Percentiles rank a stretch among this genome's conserved stretches.
Evolutionary conservation across 2,329 filamentous ascomycete species (phyloP).

Genomic region (Stachybotrys chartarum): DNA sequence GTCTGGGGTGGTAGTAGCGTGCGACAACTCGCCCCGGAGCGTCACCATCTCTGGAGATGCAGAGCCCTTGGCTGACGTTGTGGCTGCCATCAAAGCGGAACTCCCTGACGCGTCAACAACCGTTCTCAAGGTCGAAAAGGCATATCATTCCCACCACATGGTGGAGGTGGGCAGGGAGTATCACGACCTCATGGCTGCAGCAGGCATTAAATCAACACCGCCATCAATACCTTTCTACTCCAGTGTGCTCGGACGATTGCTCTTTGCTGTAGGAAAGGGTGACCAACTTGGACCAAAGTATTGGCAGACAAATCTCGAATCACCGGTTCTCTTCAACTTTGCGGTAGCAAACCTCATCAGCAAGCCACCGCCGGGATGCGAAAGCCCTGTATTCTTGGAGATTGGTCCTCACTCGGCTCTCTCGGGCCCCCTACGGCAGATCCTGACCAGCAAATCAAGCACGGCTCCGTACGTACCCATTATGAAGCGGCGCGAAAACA

Average conservation of each 20-base stretch:
- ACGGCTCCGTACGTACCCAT: slow-evolving; percentile 5
- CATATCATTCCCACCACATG: slow-evolving; percentile 35
- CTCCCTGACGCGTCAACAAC: slow-evolving; percentile 21
- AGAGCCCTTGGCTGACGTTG: slow-evolving; percentile 13
- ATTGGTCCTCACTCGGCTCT: slow-evolving; percentile 19
- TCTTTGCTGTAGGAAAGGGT: slow-evolving; percentile 5
- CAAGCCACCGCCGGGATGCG: neutral
- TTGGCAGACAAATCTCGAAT: slow-evolving; percentile 22
- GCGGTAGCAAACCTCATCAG: slow-evolving; percentile 7
- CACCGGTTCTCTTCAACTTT: slow-evolving; percentile 16
- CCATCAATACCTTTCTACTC: slow-evolving; percentile 12
- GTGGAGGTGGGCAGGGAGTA: slow-evolving; percentile 15
- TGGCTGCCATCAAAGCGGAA: slow-evolving; percentile 18
- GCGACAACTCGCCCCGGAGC: slow-evolving; percentile 26
- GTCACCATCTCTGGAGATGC: slow-evolving; percentile 28
- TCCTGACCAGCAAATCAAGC: slow-evolving; percentile 4
- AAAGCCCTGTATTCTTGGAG: slow-evolving; percentile 13
- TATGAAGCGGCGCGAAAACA: slow-evolving; percentile 9
- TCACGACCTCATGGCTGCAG: slow-evolving; percentile 8
- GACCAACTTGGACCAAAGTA: slow-evolving; percentile 11
- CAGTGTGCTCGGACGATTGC: slow-evolving; percentile 20
- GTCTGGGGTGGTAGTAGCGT: slow-evolving; percentile 23
- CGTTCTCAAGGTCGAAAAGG: slow-evolving; percentile 28
- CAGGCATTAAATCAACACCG: slow-evolving; percentile 4
- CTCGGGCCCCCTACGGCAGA: slow-evolving; percentile 15